Base-by-base conservation (phyloP, 495 filamentous ascomycete genomes). In the Hypoxylon fuscum region DNA sequence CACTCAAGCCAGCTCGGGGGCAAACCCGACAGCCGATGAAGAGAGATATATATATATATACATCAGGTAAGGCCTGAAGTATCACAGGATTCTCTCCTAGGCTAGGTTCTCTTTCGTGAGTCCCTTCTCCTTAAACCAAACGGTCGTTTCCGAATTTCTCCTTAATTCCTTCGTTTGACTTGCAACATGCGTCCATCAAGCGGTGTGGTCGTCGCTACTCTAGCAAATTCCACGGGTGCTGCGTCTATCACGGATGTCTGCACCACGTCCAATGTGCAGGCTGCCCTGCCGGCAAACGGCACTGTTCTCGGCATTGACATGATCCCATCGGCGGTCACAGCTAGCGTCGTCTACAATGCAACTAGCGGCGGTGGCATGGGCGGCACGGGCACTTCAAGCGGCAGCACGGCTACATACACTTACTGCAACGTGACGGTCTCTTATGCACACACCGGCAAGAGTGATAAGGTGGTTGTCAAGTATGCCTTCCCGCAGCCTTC, bases 371-470 rank as follows among this genome's bases (percentile, higher is more conserved):
- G 48, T 20, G 31, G 46, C 21, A 37, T 22, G 46, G 55, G 59
- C 20, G 22, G 40, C 21, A 22, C 46, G n/a, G n/a, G n/a, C n/a
- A n/a, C n/a, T 1, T 23, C 27, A 1, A 41, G n/a, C 15, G 47
- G 57, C 25, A 52, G 46, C 32, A 23, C 55, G 10, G 38, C 51
- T 2, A 32, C 62, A 4, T 62, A 52, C 56, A 71, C 50, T 22
- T 71, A 78, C 53, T 81, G 77, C 60, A 70, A 76, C 38, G 68
- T 78, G 15, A 74, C 68, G 5, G 60, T 79, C 5, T 63, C 68
- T 7, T 68, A 75, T 48, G 75, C 72, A 0, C 76, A 79, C 54
- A 66, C 75, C 0, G 77, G 76, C 7, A 65, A 59, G 27, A 54
- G 34, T 18, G 68, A 68, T 9, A 63, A 43, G 37, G 59, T 68